These are phyloP conservation scores for Heliamphora pulchella DNA, from an alignment of 179 eudicot genomes.

Conservation along the genomic window DNA sequence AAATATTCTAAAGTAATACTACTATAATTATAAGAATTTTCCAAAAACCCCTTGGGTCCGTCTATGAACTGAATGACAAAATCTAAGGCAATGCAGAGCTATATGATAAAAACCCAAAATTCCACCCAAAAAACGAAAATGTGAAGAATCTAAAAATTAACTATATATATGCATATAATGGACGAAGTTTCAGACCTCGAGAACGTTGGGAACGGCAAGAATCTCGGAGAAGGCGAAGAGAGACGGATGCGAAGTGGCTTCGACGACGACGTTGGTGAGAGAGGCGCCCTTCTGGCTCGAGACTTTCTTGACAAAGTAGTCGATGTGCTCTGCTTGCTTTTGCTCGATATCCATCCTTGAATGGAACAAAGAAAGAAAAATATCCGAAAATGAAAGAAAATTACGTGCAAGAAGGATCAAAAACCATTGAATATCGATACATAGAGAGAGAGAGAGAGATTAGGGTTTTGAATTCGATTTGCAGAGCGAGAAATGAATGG, in stretches of 20 bases:
- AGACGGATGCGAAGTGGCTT: constrained; percentile 76
- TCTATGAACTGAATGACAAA: too few species aligned
- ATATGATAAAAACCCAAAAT: too few species aligned
- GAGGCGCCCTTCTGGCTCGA: constrained; percentile 49
- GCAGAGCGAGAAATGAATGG: too few species aligned
- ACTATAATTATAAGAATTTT: too few species aligned
- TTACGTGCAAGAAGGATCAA: constrained; percentile 4
- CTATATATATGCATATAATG: neutral
- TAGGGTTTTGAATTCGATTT: constrained; percentile 11
- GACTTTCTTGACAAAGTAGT: constrained; percentile 65
- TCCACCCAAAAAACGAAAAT: too few species aligned
- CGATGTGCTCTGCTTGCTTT: constrained; percentile 80
- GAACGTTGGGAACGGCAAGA: constrained; percentile 56
- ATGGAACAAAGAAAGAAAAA: too few species aligned
- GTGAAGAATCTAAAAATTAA: too few species aligned
- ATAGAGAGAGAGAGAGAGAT: neutral
- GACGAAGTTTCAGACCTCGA: constrained; percentile 38
- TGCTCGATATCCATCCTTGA: constrained; percentile 68
- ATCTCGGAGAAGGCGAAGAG: constrained; percentile 96
- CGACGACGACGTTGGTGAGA: constrained; percentile 47
- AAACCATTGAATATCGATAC: constrained; percentile 2
- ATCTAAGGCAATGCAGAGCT: too few species aligned
- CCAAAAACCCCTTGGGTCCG: too few species aligned
- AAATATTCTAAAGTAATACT: too few species aligned
- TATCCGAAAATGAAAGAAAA: neutral